phyloP scores from a whole-genome alignment of 2,329 filamentous ascomycete species.

The Penicillium occitanis region DNA sequence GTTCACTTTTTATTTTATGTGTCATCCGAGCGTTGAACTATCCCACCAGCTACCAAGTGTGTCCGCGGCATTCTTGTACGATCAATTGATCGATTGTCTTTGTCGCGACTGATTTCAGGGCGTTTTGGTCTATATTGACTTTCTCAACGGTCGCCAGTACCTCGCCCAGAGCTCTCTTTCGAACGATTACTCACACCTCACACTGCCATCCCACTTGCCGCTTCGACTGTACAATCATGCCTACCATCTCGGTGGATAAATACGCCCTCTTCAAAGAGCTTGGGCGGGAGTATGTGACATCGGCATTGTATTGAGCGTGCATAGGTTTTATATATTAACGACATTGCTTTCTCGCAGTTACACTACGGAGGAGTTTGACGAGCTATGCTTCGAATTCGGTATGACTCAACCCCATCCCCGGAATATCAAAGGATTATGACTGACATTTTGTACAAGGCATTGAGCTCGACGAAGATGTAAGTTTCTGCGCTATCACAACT shows the following conservation, averaged over 20 bases:
- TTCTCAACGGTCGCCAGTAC: not conserved
- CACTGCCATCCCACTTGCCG: slow-evolving; percentile 19
- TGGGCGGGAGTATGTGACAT: slow-evolving; percentile 69
- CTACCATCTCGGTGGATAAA: slow-evolving; percentile 96
- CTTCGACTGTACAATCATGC: slow-evolving; percentile 61
- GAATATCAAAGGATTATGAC: slow-evolving; percentile 27
- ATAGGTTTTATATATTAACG: slow-evolving; percentile 18
- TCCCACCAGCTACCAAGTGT: not conserved
- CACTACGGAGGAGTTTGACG: slow-evolving; percentile 92
- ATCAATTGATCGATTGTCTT: not conserved
- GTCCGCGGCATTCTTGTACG: not conserved
- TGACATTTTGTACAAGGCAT: slow-evolving; percentile 57
- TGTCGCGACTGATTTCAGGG: not conserved
- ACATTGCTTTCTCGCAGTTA: slow-evolving; percentile 54
- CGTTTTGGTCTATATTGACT: not conserved
- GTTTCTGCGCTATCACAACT: slow-evolving; percentile 2
- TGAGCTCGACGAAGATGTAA: slow-evolving; percentile 88
- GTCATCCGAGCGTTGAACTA: slow-evolving; percentile 4
- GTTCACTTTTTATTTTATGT: slow-evolving; percentile 14
- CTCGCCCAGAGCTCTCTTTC: not conserved
- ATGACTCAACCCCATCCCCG: slow-evolving; percentile 28
- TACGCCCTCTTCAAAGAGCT: slow-evolving; percentile 91
- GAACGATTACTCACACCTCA: not conserved
- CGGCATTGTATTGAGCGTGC: not conserved
- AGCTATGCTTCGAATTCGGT: slow-evolving; percentile 97